phyloP scores from a whole-genome alignment of 2,329 filamentous ascomycete genomes.

The Diaporthe humulicola region DNA sequence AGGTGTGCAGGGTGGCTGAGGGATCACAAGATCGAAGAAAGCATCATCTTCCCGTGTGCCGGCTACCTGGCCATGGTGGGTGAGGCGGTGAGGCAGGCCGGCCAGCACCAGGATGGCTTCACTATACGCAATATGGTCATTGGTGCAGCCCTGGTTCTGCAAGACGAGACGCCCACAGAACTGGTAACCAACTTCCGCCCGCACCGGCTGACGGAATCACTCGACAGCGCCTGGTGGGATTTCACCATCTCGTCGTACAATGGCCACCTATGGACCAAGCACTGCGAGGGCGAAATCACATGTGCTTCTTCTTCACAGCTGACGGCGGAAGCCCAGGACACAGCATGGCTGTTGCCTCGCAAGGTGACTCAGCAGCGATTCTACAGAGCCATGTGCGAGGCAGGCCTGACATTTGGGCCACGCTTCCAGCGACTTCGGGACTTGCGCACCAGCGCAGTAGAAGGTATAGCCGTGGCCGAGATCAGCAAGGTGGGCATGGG shows the following conservation, averaged over 20 bases:
- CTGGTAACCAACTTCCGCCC: constrained; percentile 45
- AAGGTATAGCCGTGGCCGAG: background rate
- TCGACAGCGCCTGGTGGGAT: constrained; percentile 46
- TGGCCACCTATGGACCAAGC: constrained; percentile 46
- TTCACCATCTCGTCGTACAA: constrained; percentile 47
- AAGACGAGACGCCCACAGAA: constrained; percentile 41
- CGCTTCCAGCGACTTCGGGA: background rate
- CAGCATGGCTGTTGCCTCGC: too few species aligned
- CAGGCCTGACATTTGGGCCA: background rate
- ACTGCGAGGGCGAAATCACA: too few species aligned
- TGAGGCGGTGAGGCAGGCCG: constrained; percentile 48
- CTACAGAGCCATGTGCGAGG: background rate
- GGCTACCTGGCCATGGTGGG: constrained; percentile 58
- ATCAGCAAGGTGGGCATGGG: background rate
- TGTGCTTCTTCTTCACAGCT: too few species aligned
- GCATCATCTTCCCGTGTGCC: constrained; percentile 58
- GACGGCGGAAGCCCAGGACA: too few species aligned
- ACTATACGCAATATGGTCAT: constrained; percentile 43
- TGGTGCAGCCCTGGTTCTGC: constrained; percentile 44
- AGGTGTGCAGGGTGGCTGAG: constrained; percentile 30
- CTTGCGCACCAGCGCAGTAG: background rate
- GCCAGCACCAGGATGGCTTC: background rate
- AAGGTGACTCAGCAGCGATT: too few species aligned
- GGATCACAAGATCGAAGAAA: constrained; percentile 31
- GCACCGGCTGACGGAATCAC: constrained; percentile 41